Conservation (phyloP, 352 stramenopile genomes). For the Stramenopiles sp. region DNA sequence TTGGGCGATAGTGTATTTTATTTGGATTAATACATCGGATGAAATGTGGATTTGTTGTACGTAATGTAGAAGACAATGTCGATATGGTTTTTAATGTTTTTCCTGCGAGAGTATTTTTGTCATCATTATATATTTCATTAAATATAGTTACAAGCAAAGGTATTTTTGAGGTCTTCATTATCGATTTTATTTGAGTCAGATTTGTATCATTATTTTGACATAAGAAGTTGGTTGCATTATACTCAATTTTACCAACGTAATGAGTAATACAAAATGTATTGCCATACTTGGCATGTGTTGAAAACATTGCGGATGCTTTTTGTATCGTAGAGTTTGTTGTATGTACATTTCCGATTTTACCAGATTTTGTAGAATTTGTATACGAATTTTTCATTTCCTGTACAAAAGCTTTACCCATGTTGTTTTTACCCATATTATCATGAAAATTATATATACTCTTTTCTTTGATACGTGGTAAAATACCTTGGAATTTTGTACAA, state of each 20-base stretch:
- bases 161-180: conserved; percentile 34
- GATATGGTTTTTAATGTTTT: conserved; percentile 46
- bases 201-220: conserved; percentile 84
- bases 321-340: no score
- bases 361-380: no score
- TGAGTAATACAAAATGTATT: conserved; percentile 78
- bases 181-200: conserved; percentile 42
- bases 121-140: no score
- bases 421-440: no score
- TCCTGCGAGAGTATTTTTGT: conserved; percentile 25
- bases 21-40: conserved; percentile 65
- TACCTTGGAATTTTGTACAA: no score
- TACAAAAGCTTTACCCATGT: no score
- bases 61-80: conserved; percentile 34
- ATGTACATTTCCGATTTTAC: no score
- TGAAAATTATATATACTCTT: no score
- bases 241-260: conserved; percentile 66
- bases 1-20: conserved; percentile 33
- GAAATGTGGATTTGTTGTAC: conserved; percentile 37
- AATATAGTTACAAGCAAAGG: conserved; percentile 12
- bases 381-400: no score
- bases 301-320: no score
- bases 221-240: conserved; percentile 70
- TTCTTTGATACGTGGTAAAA: no score
- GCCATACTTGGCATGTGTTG: no score